Conservation (phyloP, 192 early-diverging fungal species). For the Coemansia sp. region DNA sequence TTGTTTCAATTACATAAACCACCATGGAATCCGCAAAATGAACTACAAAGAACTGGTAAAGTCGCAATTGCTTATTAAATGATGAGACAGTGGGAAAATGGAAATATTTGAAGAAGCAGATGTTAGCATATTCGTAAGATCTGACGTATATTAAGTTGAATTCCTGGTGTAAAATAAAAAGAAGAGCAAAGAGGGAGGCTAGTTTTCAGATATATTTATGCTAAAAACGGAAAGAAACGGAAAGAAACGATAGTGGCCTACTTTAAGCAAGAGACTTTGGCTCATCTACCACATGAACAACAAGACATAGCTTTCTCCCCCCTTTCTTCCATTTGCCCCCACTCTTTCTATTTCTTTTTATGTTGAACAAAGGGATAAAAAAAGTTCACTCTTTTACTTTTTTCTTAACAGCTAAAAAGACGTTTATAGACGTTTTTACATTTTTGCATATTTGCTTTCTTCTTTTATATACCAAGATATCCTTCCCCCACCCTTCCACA, state of each 20-base stretch:
- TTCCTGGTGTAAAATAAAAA: neutral
- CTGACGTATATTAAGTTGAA: no score
- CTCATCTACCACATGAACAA: slow-evolving; percentile 1
- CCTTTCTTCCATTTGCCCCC: neutral
- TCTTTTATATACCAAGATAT: no score
- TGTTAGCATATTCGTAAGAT: neutral
- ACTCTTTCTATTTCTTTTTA: neutral
- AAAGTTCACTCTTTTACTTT: neutral
- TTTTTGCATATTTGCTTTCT: neutral
- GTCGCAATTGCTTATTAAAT: neutral
- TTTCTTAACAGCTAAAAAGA: neutral
- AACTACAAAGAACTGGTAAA: neutral
- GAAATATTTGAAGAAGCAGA: neutral
- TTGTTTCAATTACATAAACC: no score
- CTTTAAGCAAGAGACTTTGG: neutral
- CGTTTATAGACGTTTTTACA: neutral
- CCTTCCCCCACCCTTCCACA: neutral
- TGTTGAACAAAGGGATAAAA: slow-evolving; percentile 8
- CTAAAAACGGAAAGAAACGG: neutral
- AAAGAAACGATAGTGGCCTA: neutral
- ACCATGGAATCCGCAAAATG: no score
- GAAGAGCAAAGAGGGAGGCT: neutral
- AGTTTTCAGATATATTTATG: neutral
- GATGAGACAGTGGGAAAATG: neutral
- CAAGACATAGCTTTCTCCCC: neutral